Percentiles rank a stretch among this genome's conserved stretches.
These are phyloP conservation scores for Ogataea neopini DNA, from an alignment of 805 yeast genomes.

Conservation along the genomic window DNA sequence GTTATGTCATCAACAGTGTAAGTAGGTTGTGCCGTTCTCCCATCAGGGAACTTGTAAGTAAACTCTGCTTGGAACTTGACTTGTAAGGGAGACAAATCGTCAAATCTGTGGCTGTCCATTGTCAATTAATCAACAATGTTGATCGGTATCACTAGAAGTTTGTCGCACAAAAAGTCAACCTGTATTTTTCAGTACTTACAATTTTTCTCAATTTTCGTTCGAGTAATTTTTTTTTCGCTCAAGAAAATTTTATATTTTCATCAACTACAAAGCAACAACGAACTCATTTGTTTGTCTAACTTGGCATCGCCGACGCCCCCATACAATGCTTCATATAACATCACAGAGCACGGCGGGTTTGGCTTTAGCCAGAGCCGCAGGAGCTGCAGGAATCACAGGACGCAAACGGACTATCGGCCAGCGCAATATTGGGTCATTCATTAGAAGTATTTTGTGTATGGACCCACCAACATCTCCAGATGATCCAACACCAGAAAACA, in stretches of 20 bases:
- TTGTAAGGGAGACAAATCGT: conserved; percentile 16
- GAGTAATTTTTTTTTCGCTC: background rate
- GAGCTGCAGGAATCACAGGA: too few species aligned
- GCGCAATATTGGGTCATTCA: conserved; percentile 35
- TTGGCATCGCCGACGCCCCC: background rate
- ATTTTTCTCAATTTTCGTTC: background rate
- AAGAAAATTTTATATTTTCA: conserved; percentile 1
- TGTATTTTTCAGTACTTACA: background rate
- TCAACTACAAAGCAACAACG: too few species aligned
- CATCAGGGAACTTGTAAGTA: conserved; percentile 8
- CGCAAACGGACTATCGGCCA: conserved; percentile 1
- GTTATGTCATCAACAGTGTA: conserved; percentile 13
- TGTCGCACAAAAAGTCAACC: conserved; percentile 2
- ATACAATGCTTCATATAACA: background rate
- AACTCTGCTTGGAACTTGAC: conserved; percentile 21
- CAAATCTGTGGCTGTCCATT: background rate
- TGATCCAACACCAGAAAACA: conserved; percentile 68
- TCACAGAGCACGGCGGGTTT: background rate
- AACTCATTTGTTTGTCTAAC: background rate
- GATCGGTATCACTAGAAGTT: background rate
- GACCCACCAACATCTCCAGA: conserved; percentile 66
- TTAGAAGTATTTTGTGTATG: conserved; percentile 42
- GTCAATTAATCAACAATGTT: too few species aligned
- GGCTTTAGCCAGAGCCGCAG: conserved; percentile 1
- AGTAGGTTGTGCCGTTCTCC: background rate